Evolutionary conservation across 148 eudicot species (phyloP), one percentile per base, ranked within the genome.

Genomic region (Camellia japonica): DNA sequence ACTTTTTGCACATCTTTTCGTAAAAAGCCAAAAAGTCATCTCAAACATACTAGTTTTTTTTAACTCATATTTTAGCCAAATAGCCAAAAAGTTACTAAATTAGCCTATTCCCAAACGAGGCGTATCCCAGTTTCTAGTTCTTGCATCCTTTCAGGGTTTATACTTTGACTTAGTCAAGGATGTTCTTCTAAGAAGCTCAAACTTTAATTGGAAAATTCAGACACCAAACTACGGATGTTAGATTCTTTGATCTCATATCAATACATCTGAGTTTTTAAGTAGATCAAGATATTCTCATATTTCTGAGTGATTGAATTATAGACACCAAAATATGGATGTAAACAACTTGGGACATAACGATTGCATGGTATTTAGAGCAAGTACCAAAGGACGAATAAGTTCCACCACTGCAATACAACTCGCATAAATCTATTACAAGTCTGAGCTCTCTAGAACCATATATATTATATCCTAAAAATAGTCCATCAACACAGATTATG

Each of bases 141-240:
- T 51, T 49, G 60, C 60, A 71, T 71, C 75, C 58, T 49, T 49
- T 3, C 55, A 71, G 60, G 75, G 60, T 20, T 51, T 71, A 20
- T 59, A 51, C 75, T 71, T 23, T 8, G 30, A 59, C 62, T 69
- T 69, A 51, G 54, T 54, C 18, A 20, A 30, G 38, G 38, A 30
- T 30, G 38, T 30, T 30, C 59, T 52, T 10, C 13, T 49, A 19
- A 71, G 13, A n/a, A 71, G 75, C 75, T 20, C 60, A 71, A 13
- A 71, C 60, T 71, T 20, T 5, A 11, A 1, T 41, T 20, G 7
- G 47, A 68, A 69, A 47, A 70, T 46, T 70, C 74, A 46, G 38
- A 63, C 41, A 70, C 15, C 74, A 70, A 47, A 49, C n/a, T 69
- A 71, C 20, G 49, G 52, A 47, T 5, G 41, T 18, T 19, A 71